Evolutionary conservation across 2,329 filamentous ascomycete genomes (phyloP), one percentile per base, ranked within the genome.

Genomic region (Aphanoascus verrucosus): DNA sequence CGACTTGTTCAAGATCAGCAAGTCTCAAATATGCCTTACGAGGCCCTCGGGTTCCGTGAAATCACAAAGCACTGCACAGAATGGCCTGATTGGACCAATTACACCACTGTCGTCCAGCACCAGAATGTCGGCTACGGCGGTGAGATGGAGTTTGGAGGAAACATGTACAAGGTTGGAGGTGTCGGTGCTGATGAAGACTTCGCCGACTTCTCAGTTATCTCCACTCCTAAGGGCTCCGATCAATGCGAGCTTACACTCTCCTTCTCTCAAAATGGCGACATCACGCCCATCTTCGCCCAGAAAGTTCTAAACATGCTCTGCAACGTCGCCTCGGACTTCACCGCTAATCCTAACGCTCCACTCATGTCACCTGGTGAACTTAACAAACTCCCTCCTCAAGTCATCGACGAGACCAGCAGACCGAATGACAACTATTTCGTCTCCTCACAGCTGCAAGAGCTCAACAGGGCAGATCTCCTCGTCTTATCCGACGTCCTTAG

Each of bases 1-100:
- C 68, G 71, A 14, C 66, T 71, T 54, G 72, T 82, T 17, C 78
- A 82, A 64, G 68, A 76, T 55, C 80, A 82, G 63, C 78, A 82
- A 61, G 72, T 81, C 42, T 71, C 76, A 47, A 76, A 74, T 58
- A 76, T 79, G 57, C 71, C 75, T 5, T 75, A 78, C 62, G 79
- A 82, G 60, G 72, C 73, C 47, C 67, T 81, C 49, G 77, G 77
- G 0, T 74, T 82, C 56, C 62, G 66, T 1, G 78, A 82, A 62
- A 79, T 82, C 32, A 73, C 74, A 54, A 64, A 64, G 19, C 62
- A 66, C 47, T 71, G 68, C 56, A 72, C 67, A 3, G 68, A 71
- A 50, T 72, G 69, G 67, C 66, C 70, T 4, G 63, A 67, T 17
- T 71, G 69, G 60, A 67, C 64, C 2, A 65, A 67, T 55, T 72